Percentiles rank a stretch among this genome's conserved stretches.
phyloP scores from a whole-genome alignment of 1,284 basidiomycete genomes.

The Ustilago bromivora region DNA sequence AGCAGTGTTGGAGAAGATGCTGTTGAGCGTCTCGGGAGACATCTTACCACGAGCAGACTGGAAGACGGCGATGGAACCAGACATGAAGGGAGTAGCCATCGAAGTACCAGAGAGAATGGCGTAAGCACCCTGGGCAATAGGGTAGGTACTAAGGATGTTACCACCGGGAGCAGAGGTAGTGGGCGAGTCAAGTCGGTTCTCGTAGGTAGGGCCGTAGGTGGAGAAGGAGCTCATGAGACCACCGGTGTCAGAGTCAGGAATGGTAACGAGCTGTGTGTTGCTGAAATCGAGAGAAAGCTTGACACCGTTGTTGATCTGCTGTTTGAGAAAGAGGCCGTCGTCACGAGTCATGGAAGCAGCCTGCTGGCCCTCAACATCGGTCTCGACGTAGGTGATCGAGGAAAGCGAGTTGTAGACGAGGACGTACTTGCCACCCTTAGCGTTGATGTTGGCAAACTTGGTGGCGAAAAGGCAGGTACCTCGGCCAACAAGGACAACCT shows the following conservation, averaged over 20 bases:
- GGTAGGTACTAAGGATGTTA: slow-evolving; percentile 69
- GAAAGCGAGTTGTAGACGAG: slow-evolving; percentile 50
- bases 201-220: slow-evolving; percentile 76
- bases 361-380: slow-evolving; percentile 40
- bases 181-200: slow-evolving; percentile 75
- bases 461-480: slow-evolving; percentile 61
- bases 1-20: slow-evolving; percentile 76
- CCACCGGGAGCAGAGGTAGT: slow-evolving; percentile 76
- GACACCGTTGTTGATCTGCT: slow-evolving; percentile 71
- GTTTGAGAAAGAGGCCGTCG: slow-evolving; percentile 68
- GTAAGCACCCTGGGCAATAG: slow-evolving; percentile 69
- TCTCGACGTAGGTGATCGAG: slow-evolving; percentile 65
- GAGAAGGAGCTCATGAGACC: slow-evolving; percentile 76
- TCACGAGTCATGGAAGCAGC: slow-evolving; percentile 50
- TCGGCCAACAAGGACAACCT: slow-evolving; percentile 56
- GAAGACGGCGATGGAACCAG: slow-evolving; percentile 77
- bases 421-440: slow-evolving; percentile 69
- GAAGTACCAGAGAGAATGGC: slow-evolving; percentile 72
- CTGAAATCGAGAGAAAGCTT: slow-evolving; percentile 74
- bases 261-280: slow-evolving; percentile 70
- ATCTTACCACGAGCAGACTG: slow-evolving; percentile 73
- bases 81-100: slow-evolving; percentile 72
- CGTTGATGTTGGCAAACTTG: slow-evolving; percentile 61
- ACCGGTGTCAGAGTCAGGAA: slow-evolving; percentile 72
- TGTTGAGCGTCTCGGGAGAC: slow-evolving; percentile 69